Conservation (phyloP, 2,329 filamentous ascomycete species). For the Onygenales sp. region DNA sequence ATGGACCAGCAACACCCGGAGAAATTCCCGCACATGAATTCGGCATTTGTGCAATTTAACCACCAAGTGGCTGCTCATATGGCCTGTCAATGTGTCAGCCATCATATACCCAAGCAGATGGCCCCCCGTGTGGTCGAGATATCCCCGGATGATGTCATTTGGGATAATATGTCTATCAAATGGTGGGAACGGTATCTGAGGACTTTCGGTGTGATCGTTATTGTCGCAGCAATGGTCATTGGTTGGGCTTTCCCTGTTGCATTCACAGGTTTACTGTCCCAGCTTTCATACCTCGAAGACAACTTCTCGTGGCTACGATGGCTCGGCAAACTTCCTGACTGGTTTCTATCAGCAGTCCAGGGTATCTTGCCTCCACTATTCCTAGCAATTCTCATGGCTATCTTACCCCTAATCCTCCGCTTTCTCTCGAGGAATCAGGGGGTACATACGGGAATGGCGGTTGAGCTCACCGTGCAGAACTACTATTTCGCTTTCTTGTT, state of each 20-base stretch:
- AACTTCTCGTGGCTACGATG: slow-evolving; percentile 61
- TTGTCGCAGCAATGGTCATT: slow-evolving; percentile 67
- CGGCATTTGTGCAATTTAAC: slow-evolving; percentile 97
- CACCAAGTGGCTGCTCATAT: slow-evolving; percentile 96
- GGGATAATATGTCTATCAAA: slow-evolving; percentile 92
- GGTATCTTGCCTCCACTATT: slow-evolving; percentile 78
- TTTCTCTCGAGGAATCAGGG: slow-evolving; percentile 66
- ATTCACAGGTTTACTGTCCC: slow-evolving; percentile 73
- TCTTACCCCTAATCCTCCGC: slow-evolving; percentile 71
- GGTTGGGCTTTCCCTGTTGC: slow-evolving; percentile 87
- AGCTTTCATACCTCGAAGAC: slow-evolving; percentile 60
- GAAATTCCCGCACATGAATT: slow-evolving; percentile 84
- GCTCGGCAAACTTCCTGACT: slow-evolving; percentile 52
- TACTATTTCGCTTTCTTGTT: slow-evolving; percentile 95
- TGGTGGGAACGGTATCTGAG: slow-evolving; percentile 89
- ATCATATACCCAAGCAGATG: slow-evolving; percentile 92
- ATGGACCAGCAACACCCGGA: slow-evolving; percentile 78
- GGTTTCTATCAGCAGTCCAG: slow-evolving; percentile 59
- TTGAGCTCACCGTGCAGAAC: slow-evolving; percentile 73
- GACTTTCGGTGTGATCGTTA: slow-evolving; percentile 52
- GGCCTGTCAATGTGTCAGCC: slow-evolving; percentile 86
- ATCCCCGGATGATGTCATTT: slow-evolving; percentile 82
- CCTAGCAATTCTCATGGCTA: slow-evolving; percentile 65
- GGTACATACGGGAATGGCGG: slow-evolving; percentile 69
- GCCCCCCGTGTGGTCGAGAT: slow-evolving; percentile 86